Evolutionary conservation across 169 alveolate genomes (phyloP), one percentile per base, ranked within the genome.

Genomic region (Cryptosporidium canis): DNA sequence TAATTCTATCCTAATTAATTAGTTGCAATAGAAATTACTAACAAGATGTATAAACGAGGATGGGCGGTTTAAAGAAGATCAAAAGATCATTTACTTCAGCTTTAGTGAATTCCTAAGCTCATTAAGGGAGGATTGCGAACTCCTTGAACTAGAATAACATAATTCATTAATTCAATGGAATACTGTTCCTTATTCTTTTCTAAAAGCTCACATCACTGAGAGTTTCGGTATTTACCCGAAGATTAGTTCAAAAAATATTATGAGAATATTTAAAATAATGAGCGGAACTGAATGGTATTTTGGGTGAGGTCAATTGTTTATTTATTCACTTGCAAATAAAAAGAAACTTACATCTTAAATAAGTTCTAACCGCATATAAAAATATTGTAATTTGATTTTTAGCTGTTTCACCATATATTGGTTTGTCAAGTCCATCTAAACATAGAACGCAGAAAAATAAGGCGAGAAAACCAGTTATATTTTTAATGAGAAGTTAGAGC

Each of bases 321-420:
- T 14, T 9, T 8, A 66, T 66, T 31, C 51, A 4, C 14, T 37
- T 7, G 41, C n/a, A n/a, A 29, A 7, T 31, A 18, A 11, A 0
- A 35, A 33, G 11, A 43, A 55, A 77, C 87, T 77, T 77, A 77
- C 87, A 77, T 45, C 72, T 77, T 77, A 77, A 58, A 61, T 77
- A 77, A 31, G 87, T 77, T 58, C 87, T 55, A 16, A 77, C 58
- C 29, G 87, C 87, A 77, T 77, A 77, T 33, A 77, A 63, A 55
- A 77, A 77, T 21, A 77, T 77, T 16, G 87, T 61, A 55, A 77
- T 39, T 39, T 77, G 87, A 27, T 77, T 55, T 77, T 41, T 77
- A 43, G 72, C 87, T 21, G 77, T 61, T 37, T 77, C 87, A 2
- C 87, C 87, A 41, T 77, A 77, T 41, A 77, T 77, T 11, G 87